Evolutionary conservation across 345 rosid genomes (phyloP), one percentile per base, ranked within the genome.

Genomic region (Turnera subulata): DNA sequence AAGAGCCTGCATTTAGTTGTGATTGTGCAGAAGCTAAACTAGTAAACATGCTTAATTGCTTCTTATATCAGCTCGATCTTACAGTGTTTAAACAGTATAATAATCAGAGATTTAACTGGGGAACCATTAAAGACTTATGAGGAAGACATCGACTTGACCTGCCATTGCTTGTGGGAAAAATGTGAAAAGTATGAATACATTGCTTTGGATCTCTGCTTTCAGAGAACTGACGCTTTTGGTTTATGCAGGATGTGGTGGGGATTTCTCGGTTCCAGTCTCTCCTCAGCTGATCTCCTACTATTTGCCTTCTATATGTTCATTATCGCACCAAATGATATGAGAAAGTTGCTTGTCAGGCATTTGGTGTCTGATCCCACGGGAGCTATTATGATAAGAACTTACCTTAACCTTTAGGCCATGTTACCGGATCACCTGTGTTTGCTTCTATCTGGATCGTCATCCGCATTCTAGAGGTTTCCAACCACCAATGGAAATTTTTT

Each of bases 211-310:
- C 21, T 47, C 24, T 39, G 39, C 23, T 15, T 62, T 16, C 6
- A 23, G 45, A n/a, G 19, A 46, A 50, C 55, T 17, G 9, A 58
- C 11, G 42, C 11, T 15, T 62, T 17, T 49, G 35, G 35, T 29
- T 67, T 6, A 11, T 64, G 69, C 83, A 89, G 96, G 94, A 89
- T 92, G 98, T 84, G 93, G 93, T 78, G 70, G 65, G 98, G 98
- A 69, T 89, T 92, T 69, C 82, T 89, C 2, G 96, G 98, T 37
- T 92, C 96, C 22, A 81, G 73, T 62, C 89, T 92, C 57, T 84
- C 98, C 23, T 92, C 96, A 14, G 88, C 72, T n/a, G 90, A 93
- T 62, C 91, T 89, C 15, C 50, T 83, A 56, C 68, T 86, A 19
- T 92, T 89, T 71, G 80, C 97, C 22, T 78, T 89, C 63, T 86